Conservation (phyloP, 805 yeast genomes). For the Saccharomycopsis babjevae region DNA sequence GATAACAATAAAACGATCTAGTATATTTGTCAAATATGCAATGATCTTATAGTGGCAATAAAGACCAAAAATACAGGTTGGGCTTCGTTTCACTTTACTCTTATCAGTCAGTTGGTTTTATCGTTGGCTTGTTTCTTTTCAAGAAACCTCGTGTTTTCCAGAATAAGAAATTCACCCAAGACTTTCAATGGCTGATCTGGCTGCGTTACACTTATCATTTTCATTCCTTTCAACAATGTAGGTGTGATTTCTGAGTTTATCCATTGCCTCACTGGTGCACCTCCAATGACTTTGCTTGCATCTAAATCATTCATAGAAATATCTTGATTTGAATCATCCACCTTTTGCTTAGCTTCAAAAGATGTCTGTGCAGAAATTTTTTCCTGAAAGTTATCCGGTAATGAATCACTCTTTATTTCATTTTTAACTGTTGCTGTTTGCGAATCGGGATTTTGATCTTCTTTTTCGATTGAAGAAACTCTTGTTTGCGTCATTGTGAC, state of each 20-base stretch:
- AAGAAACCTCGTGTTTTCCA: neutral
- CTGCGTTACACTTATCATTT: slow-evolving; percentile 37
- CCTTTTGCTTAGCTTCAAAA: slow-evolving; percentile 24
- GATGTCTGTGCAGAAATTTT: neutral
- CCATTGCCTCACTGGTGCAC: slow-evolving; percentile 63
- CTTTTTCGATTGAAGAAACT: too few species aligned
- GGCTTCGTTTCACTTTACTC: neutral
- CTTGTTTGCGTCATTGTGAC: too few species aligned
- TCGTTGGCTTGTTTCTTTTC: neutral
- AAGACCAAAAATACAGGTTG: too few species aligned
- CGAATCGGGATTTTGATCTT: too few species aligned
- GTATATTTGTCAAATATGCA: too few species aligned
- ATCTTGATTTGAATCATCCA: slow-evolving; percentile 40
- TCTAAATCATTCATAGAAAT: slow-evolving; percentile 24
- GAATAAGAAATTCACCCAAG: slow-evolving; percentile 36
- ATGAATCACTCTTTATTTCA: neutral
- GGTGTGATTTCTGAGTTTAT: slow-evolving; percentile 55
- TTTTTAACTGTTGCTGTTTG: neutral
- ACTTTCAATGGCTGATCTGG: slow-evolving; percentile 46
- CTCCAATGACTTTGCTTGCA: slow-evolving; percentile 47
- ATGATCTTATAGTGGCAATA: too few species aligned
- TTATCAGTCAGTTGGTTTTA: neutral
- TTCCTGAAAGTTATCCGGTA: neutral
- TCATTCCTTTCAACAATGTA: slow-evolving; percentile 54
- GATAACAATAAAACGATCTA: too few species aligned